These are phyloP conservation scores for Leishmania turanica DNA, from an alignment of 208 protist species.

Conservation along the genomic window DNA sequence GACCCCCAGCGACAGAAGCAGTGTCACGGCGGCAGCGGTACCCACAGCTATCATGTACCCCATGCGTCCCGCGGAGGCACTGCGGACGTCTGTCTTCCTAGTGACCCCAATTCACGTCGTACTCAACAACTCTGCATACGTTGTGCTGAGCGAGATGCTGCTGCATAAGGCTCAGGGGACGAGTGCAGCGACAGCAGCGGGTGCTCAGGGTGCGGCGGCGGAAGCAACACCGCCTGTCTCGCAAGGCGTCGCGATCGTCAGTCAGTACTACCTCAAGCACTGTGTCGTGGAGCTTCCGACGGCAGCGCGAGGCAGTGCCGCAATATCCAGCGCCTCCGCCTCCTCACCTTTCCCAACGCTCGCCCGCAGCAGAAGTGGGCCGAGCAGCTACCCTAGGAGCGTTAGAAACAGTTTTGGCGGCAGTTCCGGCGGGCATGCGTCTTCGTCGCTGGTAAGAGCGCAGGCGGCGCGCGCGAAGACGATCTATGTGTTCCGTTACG, in stretches of 20 bases:
- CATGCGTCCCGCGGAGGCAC: background rate
- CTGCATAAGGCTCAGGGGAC: background rate
- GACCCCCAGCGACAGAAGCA: constrained; percentile 4
- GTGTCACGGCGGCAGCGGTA: background rate
- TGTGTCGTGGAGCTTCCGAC: background rate
- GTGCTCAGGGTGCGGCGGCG: background rate
- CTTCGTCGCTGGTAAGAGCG: background rate
- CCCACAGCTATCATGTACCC: background rate
- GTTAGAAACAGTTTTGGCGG: background rate
- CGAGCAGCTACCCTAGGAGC: background rate
- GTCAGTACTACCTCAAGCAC: constrained; percentile 13
- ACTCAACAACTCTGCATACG: constrained; percentile 29
- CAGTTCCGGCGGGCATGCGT: background rate
- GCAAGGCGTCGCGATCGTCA: background rate
- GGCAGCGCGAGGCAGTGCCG: background rate
- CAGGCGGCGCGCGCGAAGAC: background rate
- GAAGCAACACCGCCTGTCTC: background rate
- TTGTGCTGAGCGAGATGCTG: constrained; percentile 20
- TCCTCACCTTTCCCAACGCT: constrained; percentile 2
- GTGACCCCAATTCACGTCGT: constrained; percentile 32
- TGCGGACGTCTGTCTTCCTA: constrained; percentile 16
- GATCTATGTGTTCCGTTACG: constrained; percentile 8
- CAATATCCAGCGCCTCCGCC: background rate
- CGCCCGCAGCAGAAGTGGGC: background rate
- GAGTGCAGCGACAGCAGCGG: constrained; percentile 5